Percentiles rank a stretch among this genome's conserved stretches.
Evolutionary conservation across 2,329 filamentous ascomycete genomes (phyloP).

Genomic region (Rosellinia necatrix): DNA sequence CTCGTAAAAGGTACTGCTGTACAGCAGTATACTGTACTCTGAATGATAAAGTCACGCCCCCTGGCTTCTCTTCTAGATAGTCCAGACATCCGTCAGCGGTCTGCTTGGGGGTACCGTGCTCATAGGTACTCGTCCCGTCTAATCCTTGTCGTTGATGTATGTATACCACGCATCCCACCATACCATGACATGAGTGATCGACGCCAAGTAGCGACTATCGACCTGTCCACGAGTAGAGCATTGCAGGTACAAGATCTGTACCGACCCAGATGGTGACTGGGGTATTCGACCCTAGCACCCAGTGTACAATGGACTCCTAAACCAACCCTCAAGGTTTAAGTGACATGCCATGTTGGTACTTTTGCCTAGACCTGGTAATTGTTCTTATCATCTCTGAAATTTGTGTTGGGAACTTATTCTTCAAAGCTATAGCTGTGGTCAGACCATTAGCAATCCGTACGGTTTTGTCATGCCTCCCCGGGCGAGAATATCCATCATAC

Average conservation of each 20-base stretch:
- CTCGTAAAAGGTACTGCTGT: constrained; percentile 22
- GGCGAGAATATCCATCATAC: constrained; percentile 22
- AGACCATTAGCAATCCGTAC: constrained; percentile 21
- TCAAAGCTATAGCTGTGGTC: constrained; percentile 28
- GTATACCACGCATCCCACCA: constrained; percentile 34
- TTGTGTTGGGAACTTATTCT: constrained; percentile 27
- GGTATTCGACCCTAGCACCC: constrained; percentile 6
- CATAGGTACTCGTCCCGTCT: constrained; percentile 35
- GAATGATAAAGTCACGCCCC: constrained; percentile 36
- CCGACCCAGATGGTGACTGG: constrained; percentile 20
- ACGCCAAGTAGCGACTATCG: constrained; percentile 37
- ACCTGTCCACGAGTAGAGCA: constrained; percentile 31
- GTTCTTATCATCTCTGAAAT: constrained; percentile 26
- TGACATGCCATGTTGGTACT: constrained; percentile 24
- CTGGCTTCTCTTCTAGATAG: constrained; percentile 25
- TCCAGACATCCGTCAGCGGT: constrained; percentile 36
- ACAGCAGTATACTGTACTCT: constrained; percentile 15
- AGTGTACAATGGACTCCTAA: constrained; percentile 28
- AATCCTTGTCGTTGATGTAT: constrained; percentile 34
- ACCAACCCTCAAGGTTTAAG: constrained; percentile 27
- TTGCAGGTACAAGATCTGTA: constrained; percentile 30
- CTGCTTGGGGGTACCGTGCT: constrained; percentile 34
- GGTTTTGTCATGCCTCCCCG: constrained; percentile 24
- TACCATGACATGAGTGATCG: constrained; percentile 36
- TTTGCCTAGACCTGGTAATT: constrained; percentile 22